A percentile compares a stretch with the other conserved stretches of the same genome.
Conservation (phyloP, 2,329 filamentous ascomycete genomes). For the Curvularia sp. region DNA sequence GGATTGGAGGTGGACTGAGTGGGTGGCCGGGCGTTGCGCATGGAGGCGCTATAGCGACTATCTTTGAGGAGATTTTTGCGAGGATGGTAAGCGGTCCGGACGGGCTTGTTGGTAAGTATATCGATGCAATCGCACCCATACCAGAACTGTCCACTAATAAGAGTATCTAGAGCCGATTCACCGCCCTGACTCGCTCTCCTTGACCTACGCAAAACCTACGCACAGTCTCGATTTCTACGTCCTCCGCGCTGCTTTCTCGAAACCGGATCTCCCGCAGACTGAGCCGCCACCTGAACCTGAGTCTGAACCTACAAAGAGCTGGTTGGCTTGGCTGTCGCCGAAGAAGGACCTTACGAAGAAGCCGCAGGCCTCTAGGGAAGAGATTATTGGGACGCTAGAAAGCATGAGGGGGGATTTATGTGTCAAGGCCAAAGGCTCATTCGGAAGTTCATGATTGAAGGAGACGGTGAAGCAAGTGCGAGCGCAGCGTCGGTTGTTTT, state of each 20-base stretch:
- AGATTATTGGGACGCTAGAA: constrained; percentile 63
- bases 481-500: not conserved
- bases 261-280: constrained; percentile 33
- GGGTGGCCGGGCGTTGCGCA: constrained; percentile 78
- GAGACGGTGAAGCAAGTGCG: not conserved
- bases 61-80: constrained; percentile 74
- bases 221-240: constrained; percentile 69
- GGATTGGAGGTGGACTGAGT: constrained; percentile 67
- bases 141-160: not conserved
- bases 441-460: not conserved
- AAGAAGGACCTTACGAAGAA: constrained; percentile 56
- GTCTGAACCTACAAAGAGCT: constrained; percentile 37
- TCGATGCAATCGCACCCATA: not conserved
- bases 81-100: constrained; percentile 65
- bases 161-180: constrained; percentile 32
- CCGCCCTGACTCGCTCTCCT: constrained; percentile 49
- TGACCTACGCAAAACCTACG: constrained; percentile 70
- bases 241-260: constrained; percentile 57
- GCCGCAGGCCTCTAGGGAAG: constrained; percentile 38
- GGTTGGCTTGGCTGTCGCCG: constrained; percentile 40
- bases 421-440: constrained; percentile 36
- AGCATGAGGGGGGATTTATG: constrained; percentile 62
- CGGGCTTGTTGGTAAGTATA: constrained; percentile 35
- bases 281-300: constrained; percentile 35
- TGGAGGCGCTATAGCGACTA: constrained; percentile 71